A percentile compares a stretch with the other conserved stretches of the same genome.
These are phyloP conservation scores for Beauveria sp. DNA, from an alignment of 2,329 filamentous ascomycete genomes.

Conservation along the genomic window DNA sequence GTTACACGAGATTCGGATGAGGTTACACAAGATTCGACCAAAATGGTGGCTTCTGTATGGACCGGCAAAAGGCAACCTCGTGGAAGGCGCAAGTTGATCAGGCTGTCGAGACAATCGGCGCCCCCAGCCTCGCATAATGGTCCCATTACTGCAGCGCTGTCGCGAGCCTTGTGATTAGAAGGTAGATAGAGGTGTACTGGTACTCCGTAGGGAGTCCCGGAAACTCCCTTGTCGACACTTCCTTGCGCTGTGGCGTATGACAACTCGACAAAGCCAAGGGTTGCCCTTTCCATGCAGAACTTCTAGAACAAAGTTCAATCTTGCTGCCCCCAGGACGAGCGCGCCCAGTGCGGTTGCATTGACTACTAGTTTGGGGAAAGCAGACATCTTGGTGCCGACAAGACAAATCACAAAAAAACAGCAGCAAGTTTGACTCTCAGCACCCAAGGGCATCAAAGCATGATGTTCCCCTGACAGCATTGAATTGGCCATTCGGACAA, in stretches of 20 bases:
- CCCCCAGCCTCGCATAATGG: neutral
- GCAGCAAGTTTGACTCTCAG: neutral
- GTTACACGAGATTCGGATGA: too few relatives aligned
- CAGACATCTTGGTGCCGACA: too few relatives aligned
- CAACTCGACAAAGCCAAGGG: too few relatives aligned
- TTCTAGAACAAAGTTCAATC: constrained; percentile 5
- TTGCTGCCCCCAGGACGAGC: neutral
- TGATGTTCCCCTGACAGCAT: neutral
- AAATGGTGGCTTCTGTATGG: too few relatives aligned
- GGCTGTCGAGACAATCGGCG: neutral
- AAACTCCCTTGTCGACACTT: neutral
- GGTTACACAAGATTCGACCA: too few relatives aligned
- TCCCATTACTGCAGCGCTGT: neutral
- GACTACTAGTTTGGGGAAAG: too few relatives aligned
- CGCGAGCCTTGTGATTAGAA: neutral
- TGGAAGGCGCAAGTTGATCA: neutral
- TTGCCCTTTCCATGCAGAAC: neutral
- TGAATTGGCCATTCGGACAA: neutral
- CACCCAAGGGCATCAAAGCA: neutral
- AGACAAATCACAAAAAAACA: neutral
- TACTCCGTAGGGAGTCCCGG: too few relatives aligned
- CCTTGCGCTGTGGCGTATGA: too few relatives aligned
- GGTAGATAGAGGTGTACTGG: neutral
- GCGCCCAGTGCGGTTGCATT: constrained; percentile 1
- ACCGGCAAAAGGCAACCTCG: too few relatives aligned